Percentiles rank a stretch among this genome's conserved stretches.
Conservation (phyloP, 257 asterid species). For the Asclepias syriaca region DNA sequence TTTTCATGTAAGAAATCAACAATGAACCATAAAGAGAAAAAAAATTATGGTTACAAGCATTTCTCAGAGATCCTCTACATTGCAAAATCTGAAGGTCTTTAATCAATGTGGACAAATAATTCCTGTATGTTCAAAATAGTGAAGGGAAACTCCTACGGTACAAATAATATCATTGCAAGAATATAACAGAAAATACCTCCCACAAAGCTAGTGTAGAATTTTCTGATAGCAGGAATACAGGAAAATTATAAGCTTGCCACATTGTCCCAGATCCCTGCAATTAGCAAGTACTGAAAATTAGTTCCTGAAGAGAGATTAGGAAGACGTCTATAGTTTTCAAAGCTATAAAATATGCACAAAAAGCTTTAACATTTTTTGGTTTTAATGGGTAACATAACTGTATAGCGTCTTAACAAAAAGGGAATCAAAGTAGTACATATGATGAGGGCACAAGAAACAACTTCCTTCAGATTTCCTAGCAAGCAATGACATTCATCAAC, state of each 20-base stretch:
- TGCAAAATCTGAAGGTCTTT: background rate
- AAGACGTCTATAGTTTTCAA: background rate
- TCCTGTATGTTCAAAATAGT: background rate
- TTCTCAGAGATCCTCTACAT: background rate
- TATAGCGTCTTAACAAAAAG: background rate
- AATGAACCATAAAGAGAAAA: background rate
- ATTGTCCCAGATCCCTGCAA: constrained; percentile 96
- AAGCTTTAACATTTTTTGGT: background rate
- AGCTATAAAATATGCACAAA: background rate
- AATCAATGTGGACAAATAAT: background rate
- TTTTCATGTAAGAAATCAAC: background rate
- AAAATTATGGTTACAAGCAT: background rate
- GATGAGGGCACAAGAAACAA: background rate
- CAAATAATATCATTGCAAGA: background rate
- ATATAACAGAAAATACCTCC: constrained; percentile 50
- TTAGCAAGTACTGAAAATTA: constrained; percentile 16
- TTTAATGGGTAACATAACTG: background rate
- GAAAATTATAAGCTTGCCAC: constrained; percentile 93
- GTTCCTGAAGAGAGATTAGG: background rate
- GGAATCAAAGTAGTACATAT: background rate
- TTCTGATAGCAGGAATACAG: constrained; percentile 80
- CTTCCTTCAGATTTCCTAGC: background rate
- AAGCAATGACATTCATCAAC: background rate
- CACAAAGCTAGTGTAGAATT: constrained; percentile 57
- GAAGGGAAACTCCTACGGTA: background rate